A percentile compares a stretch with the other conserved stretches of the same genome.
Evolutionary conservation across 2,329 filamentous ascomycete species (phyloP).

Genomic region (Gremmenia infestans): DNA sequence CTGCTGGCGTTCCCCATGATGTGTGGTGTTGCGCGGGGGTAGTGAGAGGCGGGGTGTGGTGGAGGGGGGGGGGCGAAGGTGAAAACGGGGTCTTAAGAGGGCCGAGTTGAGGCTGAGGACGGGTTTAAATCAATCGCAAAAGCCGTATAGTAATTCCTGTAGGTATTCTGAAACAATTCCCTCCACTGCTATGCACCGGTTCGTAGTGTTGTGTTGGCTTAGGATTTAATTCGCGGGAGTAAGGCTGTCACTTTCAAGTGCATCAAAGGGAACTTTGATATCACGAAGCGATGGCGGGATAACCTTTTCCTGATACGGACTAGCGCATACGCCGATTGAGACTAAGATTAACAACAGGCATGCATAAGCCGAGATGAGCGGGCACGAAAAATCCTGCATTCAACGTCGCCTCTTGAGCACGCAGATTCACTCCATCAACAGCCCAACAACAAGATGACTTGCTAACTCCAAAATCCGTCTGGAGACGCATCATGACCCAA

Average conservation of each 20-base stretch:
- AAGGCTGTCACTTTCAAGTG: not conserved
- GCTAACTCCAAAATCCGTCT: conserved; percentile 15
- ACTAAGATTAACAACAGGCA: no score
- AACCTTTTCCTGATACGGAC: no score
- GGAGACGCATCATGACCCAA: conserved; percentile 26
- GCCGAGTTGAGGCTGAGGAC: not conserved
- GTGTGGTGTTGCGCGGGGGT: conserved; percentile 15
- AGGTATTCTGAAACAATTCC: not conserved
- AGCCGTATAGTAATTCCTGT: not conserved
- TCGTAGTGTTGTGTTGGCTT: not conserved
- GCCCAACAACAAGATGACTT: conserved; percentile 16
- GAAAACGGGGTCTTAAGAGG: not conserved
- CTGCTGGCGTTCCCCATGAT: conserved; percentile 66
- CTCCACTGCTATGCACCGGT: not conserved
- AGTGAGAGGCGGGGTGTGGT: conserved; percentile 5
- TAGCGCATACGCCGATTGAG: no score
- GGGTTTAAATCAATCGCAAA: not conserved
- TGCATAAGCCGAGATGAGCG: no score
- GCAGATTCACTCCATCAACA: conserved; percentile 25
- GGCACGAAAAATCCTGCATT: not conserved
- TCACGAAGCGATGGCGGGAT: no score
- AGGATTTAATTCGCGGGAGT: not conserved
- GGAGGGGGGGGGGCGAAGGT: not conserved
- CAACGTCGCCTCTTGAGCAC: conserved; percentile 2
- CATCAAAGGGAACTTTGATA: not conserved